Evolutionary conservation across 805 yeast genomes (phyloP).

Genomic region (Saccharomycopsis microspora): DNA sequence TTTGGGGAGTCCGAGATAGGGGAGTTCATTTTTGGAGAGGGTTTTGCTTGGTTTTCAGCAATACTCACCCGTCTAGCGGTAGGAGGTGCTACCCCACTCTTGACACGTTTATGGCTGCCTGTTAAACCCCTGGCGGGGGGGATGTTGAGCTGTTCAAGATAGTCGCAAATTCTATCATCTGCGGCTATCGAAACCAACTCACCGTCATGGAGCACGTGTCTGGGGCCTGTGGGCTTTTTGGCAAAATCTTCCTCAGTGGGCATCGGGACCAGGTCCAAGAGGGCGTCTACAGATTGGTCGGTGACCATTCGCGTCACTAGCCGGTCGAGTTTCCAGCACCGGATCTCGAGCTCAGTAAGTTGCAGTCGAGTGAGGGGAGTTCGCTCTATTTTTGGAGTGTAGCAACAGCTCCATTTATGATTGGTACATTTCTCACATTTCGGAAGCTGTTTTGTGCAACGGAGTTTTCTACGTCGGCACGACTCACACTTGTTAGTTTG

Average conservation of each 20-base stretch:
- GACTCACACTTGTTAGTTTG: slow-evolving; percentile 47
- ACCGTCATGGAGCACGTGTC: slow-evolving; percentile 8
- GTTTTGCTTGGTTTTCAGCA: neutral
- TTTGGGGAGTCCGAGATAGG: neutral
- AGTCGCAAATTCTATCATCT: slow-evolving; percentile 12
- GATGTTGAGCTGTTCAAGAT: slow-evolving; percentile 6
- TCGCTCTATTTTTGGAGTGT: slow-evolving; percentile 68
- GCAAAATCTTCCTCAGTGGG: slow-evolving; percentile 13
- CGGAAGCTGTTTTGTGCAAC: slow-evolving; percentile 72
- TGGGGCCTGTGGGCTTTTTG: slow-evolving; percentile 9
- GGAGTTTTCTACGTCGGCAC: slow-evolving; percentile 68
- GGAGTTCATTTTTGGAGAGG: neutral
- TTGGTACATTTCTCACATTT: slow-evolving; percentile 63
- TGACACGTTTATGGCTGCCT: neutral
- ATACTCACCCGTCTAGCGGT: neutral
- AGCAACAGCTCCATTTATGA: slow-evolving; percentile 64
- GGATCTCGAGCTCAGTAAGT: slow-evolving; percentile 61
- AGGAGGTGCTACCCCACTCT: neutral
- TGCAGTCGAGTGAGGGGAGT: slow-evolving; percentile 77
- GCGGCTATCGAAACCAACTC: slow-evolving; percentile 13
- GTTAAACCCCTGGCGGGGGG: slow-evolving; percentile 1
- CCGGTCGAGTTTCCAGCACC: slow-evolving; percentile 35
- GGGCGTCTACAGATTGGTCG: slow-evolving; percentile 32
- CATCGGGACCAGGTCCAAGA: slow-evolving; percentile 18
- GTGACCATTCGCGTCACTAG: slow-evolving; percentile 34